Evolutionary conservation across 108 stramenopile species (phyloP).

Genomic region (Nitzschia sp.): DNA sequence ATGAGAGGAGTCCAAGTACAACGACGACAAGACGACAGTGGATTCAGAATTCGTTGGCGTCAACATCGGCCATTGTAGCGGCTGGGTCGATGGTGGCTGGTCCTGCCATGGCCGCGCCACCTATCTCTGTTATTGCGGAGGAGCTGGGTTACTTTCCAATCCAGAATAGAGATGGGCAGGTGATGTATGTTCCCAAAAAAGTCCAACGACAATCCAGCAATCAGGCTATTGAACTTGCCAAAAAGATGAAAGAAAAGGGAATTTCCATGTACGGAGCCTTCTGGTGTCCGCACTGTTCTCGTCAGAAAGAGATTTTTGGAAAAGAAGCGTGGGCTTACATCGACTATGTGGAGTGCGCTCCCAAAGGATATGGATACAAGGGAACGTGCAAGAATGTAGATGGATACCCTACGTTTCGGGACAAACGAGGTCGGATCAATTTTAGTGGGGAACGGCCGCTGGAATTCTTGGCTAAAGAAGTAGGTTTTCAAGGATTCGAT

Average conservation of each 20-base stretch:
- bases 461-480: conserved; percentile 38
- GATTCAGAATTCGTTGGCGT: not conserved
- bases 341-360: conserved; percentile 74
- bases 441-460: conserved; percentile 46
- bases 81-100: not conserved
- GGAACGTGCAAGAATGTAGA: conserved; percentile 50
- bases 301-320: conserved; percentile 85
- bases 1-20: no score
- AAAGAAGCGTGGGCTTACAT: conserved; percentile 69
- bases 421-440: conserved; percentile 28
- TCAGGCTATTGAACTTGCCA: conserved; percentile 73
- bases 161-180: conserved; percentile 51
- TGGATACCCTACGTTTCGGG: conserved; percentile 76
- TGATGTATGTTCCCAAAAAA: conserved; percentile 71
- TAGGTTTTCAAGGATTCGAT: conserved; percentile 35
- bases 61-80: not conserved
- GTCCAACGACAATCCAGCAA: conserved; percentile 59
- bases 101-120: conserved; percentile 66
- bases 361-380: conserved; percentile 59
- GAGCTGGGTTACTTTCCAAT: conserved; percentile 89
- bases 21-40: not conserved
- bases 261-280: conserved; percentile 76
- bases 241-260: conserved; percentile 40
- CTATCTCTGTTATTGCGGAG: conserved; percentile 85
- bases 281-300: conserved; percentile 90